These are phyloP conservation scores for Calonectria hawksworthii DNA, from an alignment of 2,329 filamentous ascomycete genomes.

Conservation along the genomic window DNA sequence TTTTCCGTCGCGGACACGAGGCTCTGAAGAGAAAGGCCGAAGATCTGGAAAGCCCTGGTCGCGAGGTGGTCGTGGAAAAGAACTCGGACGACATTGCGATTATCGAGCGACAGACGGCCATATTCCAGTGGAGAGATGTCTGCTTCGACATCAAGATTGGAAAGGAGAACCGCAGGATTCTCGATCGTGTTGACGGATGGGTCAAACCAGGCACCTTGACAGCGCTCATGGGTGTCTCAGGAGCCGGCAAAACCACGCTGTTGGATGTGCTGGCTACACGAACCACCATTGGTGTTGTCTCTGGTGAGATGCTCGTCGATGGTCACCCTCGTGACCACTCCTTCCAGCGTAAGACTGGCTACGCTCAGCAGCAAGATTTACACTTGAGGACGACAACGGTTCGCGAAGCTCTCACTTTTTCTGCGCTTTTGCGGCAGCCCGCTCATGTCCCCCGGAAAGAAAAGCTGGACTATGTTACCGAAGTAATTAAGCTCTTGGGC, in stretches of 20 bases:
- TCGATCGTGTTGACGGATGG: conserved; percentile 80
- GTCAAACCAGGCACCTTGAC: conserved; percentile 80
- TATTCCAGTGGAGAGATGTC: conserved; percentile 67
- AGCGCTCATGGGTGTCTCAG: conserved; percentile 67
- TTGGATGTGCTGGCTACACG: conserved; percentile 74
- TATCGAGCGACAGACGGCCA: conserved; percentile 67
- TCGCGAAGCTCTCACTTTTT: conserved; percentile 54
- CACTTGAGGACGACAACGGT: conserved; percentile 58
- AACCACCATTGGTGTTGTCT: conserved; percentile 76
- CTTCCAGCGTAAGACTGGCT: conserved; percentile 79
- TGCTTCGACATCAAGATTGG: conserved; percentile 53
- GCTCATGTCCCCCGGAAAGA: conserved; percentile 57
- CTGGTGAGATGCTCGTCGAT: conserved; percentile 77
- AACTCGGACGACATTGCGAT: conserved; percentile 64
- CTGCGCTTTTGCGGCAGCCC: conserved; percentile 59
- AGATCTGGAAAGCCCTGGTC: conserved; percentile 7
- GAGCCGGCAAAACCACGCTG: conserved; percentile 73
- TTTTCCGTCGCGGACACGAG: conserved; percentile 58
- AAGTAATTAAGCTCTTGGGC: conserved; percentile 65
- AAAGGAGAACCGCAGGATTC: conserved; percentile 69
- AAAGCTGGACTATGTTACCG: conserved; percentile 64
- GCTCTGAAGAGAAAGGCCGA: conserved; percentile 11
- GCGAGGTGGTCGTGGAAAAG: background rate
- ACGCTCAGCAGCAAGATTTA: conserved; percentile 76
- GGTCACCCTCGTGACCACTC: conserved; percentile 72